Evolutionary conservation across 768 basidiomycete genomes (phyloP).

Genomic region (Kwoniella heveanensis): DNA sequence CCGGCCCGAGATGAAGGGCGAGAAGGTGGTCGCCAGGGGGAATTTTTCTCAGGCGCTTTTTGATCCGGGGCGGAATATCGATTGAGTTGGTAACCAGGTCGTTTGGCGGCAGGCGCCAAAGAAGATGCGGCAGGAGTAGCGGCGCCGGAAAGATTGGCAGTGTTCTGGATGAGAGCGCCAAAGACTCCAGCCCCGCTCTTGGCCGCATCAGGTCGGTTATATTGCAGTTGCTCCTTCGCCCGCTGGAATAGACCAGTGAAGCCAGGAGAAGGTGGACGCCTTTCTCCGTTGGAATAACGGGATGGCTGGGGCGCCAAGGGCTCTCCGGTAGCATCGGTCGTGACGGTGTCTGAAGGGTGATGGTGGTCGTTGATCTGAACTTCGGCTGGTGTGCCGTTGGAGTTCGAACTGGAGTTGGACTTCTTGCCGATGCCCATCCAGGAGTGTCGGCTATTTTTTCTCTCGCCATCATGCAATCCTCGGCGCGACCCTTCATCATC

Average conservation of each 20-base stretch:
- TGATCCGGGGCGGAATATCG: constrained; percentile 58
- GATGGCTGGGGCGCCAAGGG: constrained; percentile 10
- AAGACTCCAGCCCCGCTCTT: constrained; percentile 67
- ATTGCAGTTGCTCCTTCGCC: constrained; percentile 37
- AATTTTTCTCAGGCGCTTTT: constrained; percentile 10
- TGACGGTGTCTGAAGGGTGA: neutral
- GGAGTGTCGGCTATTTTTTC: constrained; percentile 17
- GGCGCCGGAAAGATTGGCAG: constrained; percentile 68
- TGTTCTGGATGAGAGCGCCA: constrained; percentile 71
- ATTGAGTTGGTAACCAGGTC: constrained; percentile 69
- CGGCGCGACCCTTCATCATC: constrained; percentile 39
- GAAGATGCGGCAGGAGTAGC: constrained; percentile 55
- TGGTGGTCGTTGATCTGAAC: constrained; percentile 22
- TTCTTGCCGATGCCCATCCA: constrained; percentile 17
- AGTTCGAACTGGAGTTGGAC: constrained; percentile 21
- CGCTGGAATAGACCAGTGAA: constrained; percentile 27
- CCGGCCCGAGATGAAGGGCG: constrained; percentile 25
- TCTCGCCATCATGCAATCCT: constrained; percentile 2
- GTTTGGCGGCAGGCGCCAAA: constrained; percentile 65
- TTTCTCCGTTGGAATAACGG: constrained; percentile 15
- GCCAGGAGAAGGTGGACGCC: constrained; percentile 27
- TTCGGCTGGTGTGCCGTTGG: constrained; percentile 28
- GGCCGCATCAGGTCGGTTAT: constrained; percentile 56
- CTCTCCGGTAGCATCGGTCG: constrained; percentile 8
- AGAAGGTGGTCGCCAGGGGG: constrained; percentile 40